Conservation (phyloP, 2,329 filamentous ascomycete species). For the Hirsutella thompsonii region DNA sequence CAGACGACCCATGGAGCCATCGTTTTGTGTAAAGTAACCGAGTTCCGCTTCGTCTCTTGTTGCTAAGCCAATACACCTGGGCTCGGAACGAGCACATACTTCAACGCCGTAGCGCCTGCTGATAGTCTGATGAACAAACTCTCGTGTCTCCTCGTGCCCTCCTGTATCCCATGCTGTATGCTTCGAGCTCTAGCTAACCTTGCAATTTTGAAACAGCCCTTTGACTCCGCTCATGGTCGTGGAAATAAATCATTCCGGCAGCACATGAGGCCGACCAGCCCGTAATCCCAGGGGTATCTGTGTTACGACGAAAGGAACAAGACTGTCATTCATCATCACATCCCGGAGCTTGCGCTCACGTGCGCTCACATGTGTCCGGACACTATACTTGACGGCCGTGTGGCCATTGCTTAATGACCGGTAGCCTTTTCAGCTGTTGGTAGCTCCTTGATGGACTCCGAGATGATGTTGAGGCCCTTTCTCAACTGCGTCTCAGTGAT, state of each 20-base stretch:
- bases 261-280: slow-evolving; percentile 4
- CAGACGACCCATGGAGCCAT: too few species aligned
- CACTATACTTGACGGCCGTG: not conserved
- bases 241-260: slow-evolving; percentile 1
- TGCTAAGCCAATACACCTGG: too few species aligned
- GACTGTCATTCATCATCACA: slow-evolving; percentile 5
- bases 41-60: too few species aligned
- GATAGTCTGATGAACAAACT: too few species aligned
- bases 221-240: not conserved
- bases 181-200: not conserved
- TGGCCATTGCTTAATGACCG: slow-evolving; percentile 17
- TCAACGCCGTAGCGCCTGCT: too few species aligned
- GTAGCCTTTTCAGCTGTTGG: slow-evolving; percentile 38
- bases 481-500: slow-evolving; percentile 82
- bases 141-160: not conserved
- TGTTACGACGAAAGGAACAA: slow-evolving; percentile 3
- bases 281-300: slow-evolving; percentile 5
- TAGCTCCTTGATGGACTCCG: slow-evolving; percentile 69
- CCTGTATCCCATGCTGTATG: not conserved
- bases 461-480: slow-evolving; percentile 66
- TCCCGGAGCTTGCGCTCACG: slow-evolving; percentile 11
- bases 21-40: too few species aligned
- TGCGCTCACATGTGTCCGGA: slow-evolving; percentile 4
- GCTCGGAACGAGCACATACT: too few species aligned
- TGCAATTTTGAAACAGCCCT: not conserved